Percentiles rank a stretch among this genome's conserved stretches.
These are phyloP conservation scores for Alternaria ventricosa DNA, from an alignment of 2,329 filamentous ascomycete genomes.

Conservation along the genomic window DNA sequence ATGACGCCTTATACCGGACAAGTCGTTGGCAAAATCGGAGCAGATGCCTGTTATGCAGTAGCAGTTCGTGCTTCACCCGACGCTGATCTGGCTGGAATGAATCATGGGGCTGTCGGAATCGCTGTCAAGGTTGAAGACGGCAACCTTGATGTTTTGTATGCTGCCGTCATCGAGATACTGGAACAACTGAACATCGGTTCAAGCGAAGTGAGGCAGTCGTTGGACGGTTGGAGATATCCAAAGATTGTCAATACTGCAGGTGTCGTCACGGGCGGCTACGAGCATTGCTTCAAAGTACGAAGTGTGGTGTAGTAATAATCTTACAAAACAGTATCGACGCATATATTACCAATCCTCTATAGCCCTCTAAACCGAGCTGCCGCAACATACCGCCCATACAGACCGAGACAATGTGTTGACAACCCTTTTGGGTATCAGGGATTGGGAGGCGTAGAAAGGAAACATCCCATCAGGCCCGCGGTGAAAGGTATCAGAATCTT, in stretches of 20 bases:
- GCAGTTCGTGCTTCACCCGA: slow-evolving; percentile 45
- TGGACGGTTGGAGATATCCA: neutral
- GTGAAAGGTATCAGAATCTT: neutral
- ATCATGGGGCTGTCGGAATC: slow-evolving; percentile 46
- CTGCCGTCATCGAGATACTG: slow-evolving; percentile 54
- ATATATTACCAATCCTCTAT: neutral
- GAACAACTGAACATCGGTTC: slow-evolving; percentile 52
- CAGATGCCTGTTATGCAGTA: slow-evolving; percentile 58
- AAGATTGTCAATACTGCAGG: neutral
- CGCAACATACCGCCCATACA: neutral
- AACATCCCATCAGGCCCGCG: neutral
- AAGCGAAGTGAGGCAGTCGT: neutral
- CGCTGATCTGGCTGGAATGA: neutral
- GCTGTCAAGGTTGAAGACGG: slow-evolving; percentile 60
- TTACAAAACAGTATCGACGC: neutral
- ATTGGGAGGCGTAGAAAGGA: neutral
- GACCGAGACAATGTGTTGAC: neutral
- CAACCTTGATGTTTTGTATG: slow-evolving; percentile 53
- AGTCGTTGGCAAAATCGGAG: slow-evolving; percentile 58
- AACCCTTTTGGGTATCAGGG: neutral
- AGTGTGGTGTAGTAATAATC: neutral
- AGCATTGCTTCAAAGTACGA: neutral
- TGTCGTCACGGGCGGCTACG: neutral
- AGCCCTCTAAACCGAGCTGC: neutral
- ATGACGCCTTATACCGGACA: slow-evolving; percentile 49